These are phyloP conservation scores for Entomortierella lignicola DNA, from an alignment of 192 early-diverging fungal genomes.

Conservation along the genomic window DNA sequence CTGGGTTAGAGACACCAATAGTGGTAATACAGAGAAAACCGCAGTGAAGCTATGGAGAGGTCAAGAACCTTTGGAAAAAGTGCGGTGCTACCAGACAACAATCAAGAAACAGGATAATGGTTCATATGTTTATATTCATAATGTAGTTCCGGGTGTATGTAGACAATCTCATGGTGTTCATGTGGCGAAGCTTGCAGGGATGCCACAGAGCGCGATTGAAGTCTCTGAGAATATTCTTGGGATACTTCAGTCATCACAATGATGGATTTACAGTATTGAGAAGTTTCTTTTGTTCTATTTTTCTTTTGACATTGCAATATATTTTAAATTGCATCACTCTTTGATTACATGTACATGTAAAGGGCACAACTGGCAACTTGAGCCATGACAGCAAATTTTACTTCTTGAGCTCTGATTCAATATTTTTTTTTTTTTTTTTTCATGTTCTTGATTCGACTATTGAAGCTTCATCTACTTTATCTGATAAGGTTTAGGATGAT, in stretches of 20 bases:
- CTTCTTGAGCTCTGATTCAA: too few relatives aligned
- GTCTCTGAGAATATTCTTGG: constrained; percentile 19
- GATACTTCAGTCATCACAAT: constrained; percentile 4
- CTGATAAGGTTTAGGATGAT: too few relatives aligned
- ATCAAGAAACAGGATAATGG: constrained; percentile 55
- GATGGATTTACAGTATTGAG: too few relatives aligned
- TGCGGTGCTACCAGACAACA: constrained; percentile 51
- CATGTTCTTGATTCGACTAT: too few relatives aligned
- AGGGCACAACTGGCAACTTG: too few relatives aligned
- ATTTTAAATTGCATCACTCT: too few relatives aligned
- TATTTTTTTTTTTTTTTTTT: too few relatives aligned
- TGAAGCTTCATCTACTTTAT: too few relatives aligned
- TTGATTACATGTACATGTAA: too few relatives aligned
- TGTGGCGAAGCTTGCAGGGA: constrained; percentile 77
- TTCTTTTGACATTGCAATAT: too few relatives aligned
- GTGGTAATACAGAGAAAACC: neutral
- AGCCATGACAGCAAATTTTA: too few relatives aligned
- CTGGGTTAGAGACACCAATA: neutral
- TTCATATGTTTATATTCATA: constrained; percentile 70
- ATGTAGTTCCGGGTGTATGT: constrained; percentile 74
- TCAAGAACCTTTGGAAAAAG: constrained; percentile 12
- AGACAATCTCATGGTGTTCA: constrained; percentile 76
- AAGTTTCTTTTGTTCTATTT: too few relatives aligned
- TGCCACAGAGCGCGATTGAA: constrained; percentile 60
- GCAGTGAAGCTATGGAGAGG: constrained; percentile 13